Evolutionary conservation across 2,329 filamentous ascomycete genomes (phyloP), one percentile per base, ranked within the genome.

Genomic region (Pseudogymnoascus sp.): DNA sequence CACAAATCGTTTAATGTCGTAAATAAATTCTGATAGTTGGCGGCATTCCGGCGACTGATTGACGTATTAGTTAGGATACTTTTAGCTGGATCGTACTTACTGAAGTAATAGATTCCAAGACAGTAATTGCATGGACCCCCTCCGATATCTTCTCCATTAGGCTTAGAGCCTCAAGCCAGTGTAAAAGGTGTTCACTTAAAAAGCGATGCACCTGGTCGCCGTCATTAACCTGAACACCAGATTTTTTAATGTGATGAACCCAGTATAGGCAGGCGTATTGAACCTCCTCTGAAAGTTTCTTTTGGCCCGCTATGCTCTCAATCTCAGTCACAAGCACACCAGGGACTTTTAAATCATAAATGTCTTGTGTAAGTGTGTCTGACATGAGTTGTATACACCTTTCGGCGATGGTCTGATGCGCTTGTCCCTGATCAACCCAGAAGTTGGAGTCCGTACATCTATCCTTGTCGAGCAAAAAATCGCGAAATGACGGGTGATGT

Each of bases 391-490:
- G 62, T 26, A 76, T 68, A 66, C 73, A 76, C 59, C 61, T 42
- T 59, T 47, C 38, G 7, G 69, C 70, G 29, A 77, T 65, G 19
- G 63, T 66, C 26, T 68, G n/a, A 62, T 78, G 71, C 53, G 67
- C 69, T 13, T 64, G 37, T 64, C 67, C 70, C 66, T 74, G 68
- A 59, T 77, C 65, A 63, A 74, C 67, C 68, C 70, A 69, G 66
- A 75, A 72, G 61, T 64, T 29, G 6, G 26, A 6, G 26, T 11
- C 63, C 8, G 16, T n/a, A 10, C 68, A 67, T 66, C 67, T 69
- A 37, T 69, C 21, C 10, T 50, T 33, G 60, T 68, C 50, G 21
- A 72, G 65, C 26, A 73, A 68, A 50, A 72, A 72, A 56, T 72
- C 69, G 19, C 65, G 70, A 60, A 73, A 72, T 24, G 69, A 71